Evolutionary conservation across 73 alveolate species (phyloP).

Genomic region (Paramecium primaurelia): DNA sequence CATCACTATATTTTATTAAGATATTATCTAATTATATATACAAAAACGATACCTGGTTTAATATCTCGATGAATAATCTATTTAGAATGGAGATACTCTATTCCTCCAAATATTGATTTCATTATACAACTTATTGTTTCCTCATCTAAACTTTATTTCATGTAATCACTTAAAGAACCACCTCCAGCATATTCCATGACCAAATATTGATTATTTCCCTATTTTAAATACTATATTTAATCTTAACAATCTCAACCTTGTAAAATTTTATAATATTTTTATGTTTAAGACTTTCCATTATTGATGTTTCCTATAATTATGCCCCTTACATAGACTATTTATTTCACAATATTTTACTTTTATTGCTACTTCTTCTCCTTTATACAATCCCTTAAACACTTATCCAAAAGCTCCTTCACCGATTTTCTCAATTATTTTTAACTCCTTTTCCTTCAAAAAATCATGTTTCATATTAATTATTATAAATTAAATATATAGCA

Average conservation of each 20-base stretch:
- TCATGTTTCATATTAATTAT: neutral
- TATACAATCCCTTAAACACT: neutral
- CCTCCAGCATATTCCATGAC: constrained; percentile 46
- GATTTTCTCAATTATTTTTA: neutral
- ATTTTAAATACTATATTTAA: neutral
- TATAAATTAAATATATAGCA: neutral
- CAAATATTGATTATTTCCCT: neutral
- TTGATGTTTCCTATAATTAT: constrained; percentile 49
- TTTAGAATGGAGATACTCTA: constrained; percentile 60
- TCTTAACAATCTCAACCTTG: neutral
- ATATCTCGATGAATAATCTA: constrained; percentile 71
- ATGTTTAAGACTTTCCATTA: constrained; percentile 45
- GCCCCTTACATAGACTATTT: neutral
- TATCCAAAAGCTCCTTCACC: constrained; percentile 47
- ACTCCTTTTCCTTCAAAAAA: neutral
- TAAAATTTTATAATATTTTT: constrained; percentile 54
- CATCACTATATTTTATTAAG: constrained; percentile 11
- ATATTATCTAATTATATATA: constrained; percentile 40
- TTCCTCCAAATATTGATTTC: constrained; percentile 45
- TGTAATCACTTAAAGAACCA: neutral
- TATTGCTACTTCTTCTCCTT: constrained; percentile 28
- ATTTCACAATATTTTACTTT: neutral
- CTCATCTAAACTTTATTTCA: neutral
- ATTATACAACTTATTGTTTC: neutral
- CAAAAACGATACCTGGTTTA: constrained; percentile 56